Base-by-base conservation (phyloP, 208 protist species). In the Trypanosoma rangeli region DNA sequence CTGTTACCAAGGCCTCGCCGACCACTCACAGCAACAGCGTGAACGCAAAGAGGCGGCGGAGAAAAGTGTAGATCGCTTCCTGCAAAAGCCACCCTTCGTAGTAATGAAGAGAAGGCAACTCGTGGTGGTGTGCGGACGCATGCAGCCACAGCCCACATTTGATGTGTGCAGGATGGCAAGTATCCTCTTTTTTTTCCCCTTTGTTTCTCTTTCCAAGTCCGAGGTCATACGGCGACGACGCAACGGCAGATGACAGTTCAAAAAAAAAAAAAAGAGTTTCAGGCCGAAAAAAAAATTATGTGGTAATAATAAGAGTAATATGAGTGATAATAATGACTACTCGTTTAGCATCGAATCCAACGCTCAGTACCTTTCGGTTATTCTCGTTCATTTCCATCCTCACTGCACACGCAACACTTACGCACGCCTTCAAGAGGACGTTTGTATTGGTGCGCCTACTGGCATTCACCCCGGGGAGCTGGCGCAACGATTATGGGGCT, bases 251-350 rank as follows among this genome's bases (percentile, higher is more conserved):
- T 20, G 15, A 46, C 3, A 16, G 15, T 1, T 15, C 1, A 46
- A 46, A 46, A 16, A 42, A 42, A 54, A 63, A 29, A 55, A 52
- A 54, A 39, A 55, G 9, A 71, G 28, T 20, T 42, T 64, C 22
- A 52, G 37, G 50, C 31, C 35, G 44, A 61, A 10, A 56, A n/a
- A 60, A 26, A 9, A 22, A 71, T n/a, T n/a, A n/a, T n/a, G n/a
- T n/a, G n/a, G 28, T 24, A 54, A 76, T 54, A 71, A 24, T 52
- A 69, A 74, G 15, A 48, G 33, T 37, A 37, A 7, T 37, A 37
- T 7, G 2, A 37, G 28, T 24, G 61, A 76, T 64, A 71, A 24
- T 52, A 69, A 74, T 1, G 28, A 74, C 0, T 63, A 76, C n/a
- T 55, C 42, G 26, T 13, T n/a, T 26, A 44, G 48, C 22, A 2